A percentile compares a stretch with the other conserved stretches of the same genome.
phyloP scores from a whole-genome alignment of 2,329 filamentous ascomycete species.

The Alternaria dauci region DNA sequence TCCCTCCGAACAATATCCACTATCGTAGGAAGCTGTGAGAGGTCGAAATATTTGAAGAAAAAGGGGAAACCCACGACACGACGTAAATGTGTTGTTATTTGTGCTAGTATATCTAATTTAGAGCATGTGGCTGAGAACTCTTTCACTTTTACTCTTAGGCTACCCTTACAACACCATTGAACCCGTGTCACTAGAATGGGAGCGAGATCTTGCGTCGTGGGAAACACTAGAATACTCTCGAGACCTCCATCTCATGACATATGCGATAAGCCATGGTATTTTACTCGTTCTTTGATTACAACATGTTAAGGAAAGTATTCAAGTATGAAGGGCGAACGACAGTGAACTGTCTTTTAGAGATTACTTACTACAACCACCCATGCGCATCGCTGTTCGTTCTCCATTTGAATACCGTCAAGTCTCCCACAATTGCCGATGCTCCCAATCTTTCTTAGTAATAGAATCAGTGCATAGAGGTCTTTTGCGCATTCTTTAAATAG shows the following conservation, averaged over 20 bases:
- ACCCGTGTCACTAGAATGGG: not conserved
- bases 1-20: not conserved
- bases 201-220: not conserved
- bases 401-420: not conserved
- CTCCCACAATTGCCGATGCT: not conserved
- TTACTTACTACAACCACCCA: not conserved
- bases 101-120: too few species aligned
- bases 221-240: not conserved
- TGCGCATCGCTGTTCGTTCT: not conserved
- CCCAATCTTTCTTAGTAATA: not conserved
- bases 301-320: not conserved
- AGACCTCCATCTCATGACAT: not conserved
- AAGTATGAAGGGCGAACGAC: not conserved
- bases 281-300: not conserved
- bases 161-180: too few species aligned
- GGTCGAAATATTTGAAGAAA: not conserved
- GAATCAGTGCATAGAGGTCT: not conserved
- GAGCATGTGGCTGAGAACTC: not conserved
- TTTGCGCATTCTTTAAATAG: not conserved
- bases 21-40: not conserved
- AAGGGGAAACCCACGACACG: not conserved
- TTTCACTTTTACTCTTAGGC: not conserved
- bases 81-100: not conserved
- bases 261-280: not conserved
- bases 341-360: not conserved